Conservation (phyloP, 306 rosid species). For the Cucumis melo region DNA sequence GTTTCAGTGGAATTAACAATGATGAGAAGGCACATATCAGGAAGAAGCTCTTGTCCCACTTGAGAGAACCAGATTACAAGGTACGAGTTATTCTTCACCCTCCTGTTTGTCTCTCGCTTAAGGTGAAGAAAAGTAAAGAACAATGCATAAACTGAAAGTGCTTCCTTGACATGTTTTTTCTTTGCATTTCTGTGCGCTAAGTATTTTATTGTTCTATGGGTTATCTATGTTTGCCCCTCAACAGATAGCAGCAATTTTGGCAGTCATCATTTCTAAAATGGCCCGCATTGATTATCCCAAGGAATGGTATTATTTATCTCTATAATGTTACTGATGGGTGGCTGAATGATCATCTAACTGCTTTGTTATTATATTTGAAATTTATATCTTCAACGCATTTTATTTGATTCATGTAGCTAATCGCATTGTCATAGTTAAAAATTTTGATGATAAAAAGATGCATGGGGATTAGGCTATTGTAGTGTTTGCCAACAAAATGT, state of each 20-base stretch:
- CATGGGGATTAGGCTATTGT: not conserved
- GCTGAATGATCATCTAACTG: not conserved
- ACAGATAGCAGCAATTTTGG: constrained; percentile 83
- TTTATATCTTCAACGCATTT: not conserved
- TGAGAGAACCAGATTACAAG: constrained; percentile 81
- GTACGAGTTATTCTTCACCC: constrained; percentile 21
- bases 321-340: not conserved
- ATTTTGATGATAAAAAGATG: not conserved
- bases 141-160: not conserved
- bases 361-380: not conserved
- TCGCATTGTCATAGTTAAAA: not conserved
- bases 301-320: constrained; percentile 55
- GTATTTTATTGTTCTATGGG: constrained; percentile 4
- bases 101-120: not conserved
- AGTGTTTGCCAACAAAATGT: not conserved
- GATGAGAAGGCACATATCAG: constrained; percentile 77
- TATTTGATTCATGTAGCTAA: not conserved
- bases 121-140: not conserved
- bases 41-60: constrained; percentile 65
- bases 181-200: constrained; percentile 10
- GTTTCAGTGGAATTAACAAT: constrained; percentile 66
- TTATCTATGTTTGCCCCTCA: constrained; percentile 9
- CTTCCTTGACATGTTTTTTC: constrained; percentile 1
- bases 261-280: constrained; percentile 84
- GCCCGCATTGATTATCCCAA: constrained; percentile 92